A percentile compares a stretch with the other conserved stretches of the same genome.
These are phyloP conservation scores for Chalciporus chontae DNA, from an alignment of 768 basidiomycete genomes.

Conservation along the genomic window DNA sequence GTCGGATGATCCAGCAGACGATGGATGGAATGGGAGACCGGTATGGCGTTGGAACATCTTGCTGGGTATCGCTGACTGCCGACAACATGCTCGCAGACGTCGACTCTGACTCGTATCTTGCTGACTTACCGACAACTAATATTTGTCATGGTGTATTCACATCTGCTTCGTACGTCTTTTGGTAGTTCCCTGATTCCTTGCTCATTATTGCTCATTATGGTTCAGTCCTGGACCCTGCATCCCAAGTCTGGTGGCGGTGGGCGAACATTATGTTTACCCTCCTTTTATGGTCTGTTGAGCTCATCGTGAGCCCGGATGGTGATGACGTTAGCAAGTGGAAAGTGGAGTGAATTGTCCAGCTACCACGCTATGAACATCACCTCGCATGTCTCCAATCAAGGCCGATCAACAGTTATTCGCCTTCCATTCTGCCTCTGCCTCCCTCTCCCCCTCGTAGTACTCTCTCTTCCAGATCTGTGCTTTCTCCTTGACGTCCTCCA, in stretches of 20 bases:
- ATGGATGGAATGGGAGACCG: conserved; percentile 68
- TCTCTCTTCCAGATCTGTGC: conserved; percentile 93
- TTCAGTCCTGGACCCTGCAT: conserved; percentile 82
- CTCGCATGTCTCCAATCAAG: conserved; percentile 3
- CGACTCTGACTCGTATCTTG: conserved; percentile 67
- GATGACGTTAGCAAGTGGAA: conserved; percentile 73
- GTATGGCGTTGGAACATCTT: conserved; percentile 35
- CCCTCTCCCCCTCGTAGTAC: conserved; percentile 69
- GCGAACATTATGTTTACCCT: conserved; percentile 86
- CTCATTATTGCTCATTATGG: background rate
- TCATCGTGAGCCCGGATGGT: conserved; percentile 74
- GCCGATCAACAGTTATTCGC: conserved; percentile 40
- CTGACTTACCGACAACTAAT: conserved; percentile 82
- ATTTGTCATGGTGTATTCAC: conserved; percentile 85
- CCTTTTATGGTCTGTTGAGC: conserved; percentile 77
- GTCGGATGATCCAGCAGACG: conserved; percentile 56
- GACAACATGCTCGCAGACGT: conserved; percentile 48
- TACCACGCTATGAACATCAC: conserved; percentile 8
- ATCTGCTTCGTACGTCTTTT: conserved; percentile 65
- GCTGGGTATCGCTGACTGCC: conserved; percentile 8
- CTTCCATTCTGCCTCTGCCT: conserved; percentile 68
- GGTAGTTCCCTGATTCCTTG: background rate
- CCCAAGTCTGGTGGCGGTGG: conserved; percentile 95
- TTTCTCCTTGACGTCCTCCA: conserved; percentile 82
- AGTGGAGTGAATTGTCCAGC: conserved; percentile 44